Base-by-base conservation (phyloP, 805 yeast species). In the Saccharomycopsis vini region DNA sequence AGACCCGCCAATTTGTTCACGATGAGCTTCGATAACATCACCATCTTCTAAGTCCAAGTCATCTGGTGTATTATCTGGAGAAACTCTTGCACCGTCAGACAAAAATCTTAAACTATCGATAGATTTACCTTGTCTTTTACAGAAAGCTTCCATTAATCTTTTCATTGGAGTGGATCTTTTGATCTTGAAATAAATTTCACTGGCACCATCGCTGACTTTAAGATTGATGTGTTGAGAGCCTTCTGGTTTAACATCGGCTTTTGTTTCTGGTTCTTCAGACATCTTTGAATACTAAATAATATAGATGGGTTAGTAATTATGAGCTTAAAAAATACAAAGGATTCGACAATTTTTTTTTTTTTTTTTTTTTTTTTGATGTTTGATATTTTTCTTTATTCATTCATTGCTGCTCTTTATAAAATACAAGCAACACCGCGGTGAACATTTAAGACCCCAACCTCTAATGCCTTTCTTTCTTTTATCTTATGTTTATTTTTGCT, bases 61-160 rank as follows among this genome's bases (percentile, higher is more conserved):
- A 33, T 84, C 95, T 5, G 99, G 97, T 3, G 98, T 92, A 56
- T 85, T 87, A 47, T 82, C 89, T 7, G 89, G 83, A 51, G 75
- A 72, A 48, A 92, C 79, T 59, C 97, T 79, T 54, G 87, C 83
- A 51, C 99, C 99, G 53, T 92, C 99, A 60, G 81, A 81, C 58
- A 92, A 70, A 62, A 92, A 92, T 63, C 97, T 78, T 61, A 92
- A 69, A 41, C 90, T 77, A 54, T 75, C 77, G 59, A 82, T 67
- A 52, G 82, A 78, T 62, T 90, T 90, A 36, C 97, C 97, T 60
- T 90, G 95, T 71, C 98, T 84, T 67, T 89, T 89, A 62, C 97
- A 94, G 63, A 90, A 92, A 10, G 97, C 95, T 58, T 90, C 97
- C 88, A 92, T 90, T 57, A 92, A 78, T 67, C 95, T 84, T 63